Base-by-base conservation (phyloP, 2,329 filamentous ascomycete species). In the Aspergillus japonicus region DNA sequence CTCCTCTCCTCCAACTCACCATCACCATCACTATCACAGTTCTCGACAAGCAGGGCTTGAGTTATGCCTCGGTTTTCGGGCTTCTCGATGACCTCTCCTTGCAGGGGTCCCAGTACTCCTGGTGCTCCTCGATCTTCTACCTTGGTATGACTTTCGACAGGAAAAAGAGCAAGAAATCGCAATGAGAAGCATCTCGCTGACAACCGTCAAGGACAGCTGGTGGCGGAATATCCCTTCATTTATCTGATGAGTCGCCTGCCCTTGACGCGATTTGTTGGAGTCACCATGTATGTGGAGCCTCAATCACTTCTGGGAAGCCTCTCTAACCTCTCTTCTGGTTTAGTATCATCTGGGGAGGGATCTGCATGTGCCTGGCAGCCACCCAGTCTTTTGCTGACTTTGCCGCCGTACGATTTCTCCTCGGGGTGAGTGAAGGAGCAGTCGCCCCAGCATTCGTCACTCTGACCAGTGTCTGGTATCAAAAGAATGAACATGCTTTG, bases 231-330 rank as follows among this genome's bases (percentile, higher is more conserved):
- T 53, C 81, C 80, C 1, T 79, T 78, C 60, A 80, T 81, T 56
- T 83, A 82, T 63, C 68, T 83, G 14, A 83, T 83, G 80, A 78
- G 74, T 44, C 71, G 76, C 3, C 71, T 83, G 4, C 79, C 75
- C 4, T 64, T 83, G 23, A 77, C 78, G 19, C 80, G 78, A 56
- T 81, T 82, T 54, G 80, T 83, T 5, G 80, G 79, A 12, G 67
- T 66, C 5, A 80, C 78, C 0, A 73, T 82, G 76, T 80, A 71
- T 52, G 33, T 35, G 2, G 33, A 16, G 33, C 11, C 33, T 35
- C 7, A 29, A 16, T 35, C 33, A 12, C 33, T 35, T 14, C 10
- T 0, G 11, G 12, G 11, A 11, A 16, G 4, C 33, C 5, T 3
- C 3, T 12, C 33, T 35, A 35, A 35, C 4, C 33, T 35, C 16